Base-by-base conservation (phyloP, 139 green algal species). In the Yamagishiella unicocca region DNA sequence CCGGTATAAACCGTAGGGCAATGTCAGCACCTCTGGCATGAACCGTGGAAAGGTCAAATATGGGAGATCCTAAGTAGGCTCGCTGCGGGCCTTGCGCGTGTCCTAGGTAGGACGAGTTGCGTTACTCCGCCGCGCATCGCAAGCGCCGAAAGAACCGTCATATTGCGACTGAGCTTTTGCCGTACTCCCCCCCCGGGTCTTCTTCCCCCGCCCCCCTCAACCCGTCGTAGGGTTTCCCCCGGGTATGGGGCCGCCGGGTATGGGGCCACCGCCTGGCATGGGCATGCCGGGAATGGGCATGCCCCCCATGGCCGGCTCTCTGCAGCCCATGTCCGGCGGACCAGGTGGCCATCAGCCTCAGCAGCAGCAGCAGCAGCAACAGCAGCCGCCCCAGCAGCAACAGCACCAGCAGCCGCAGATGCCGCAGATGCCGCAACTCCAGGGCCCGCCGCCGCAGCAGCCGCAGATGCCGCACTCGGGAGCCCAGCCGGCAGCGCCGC, bases 301-400 rank as follows among this genome's bases (percentile, higher is more conserved):
- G 8, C 55, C 38, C 1, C 17, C 33, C 46, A 72, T 81, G 74
- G 46, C 54, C 17, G 76, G 33, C 55, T 68, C 2, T 19, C 46
- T 73, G 58, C 55, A 80, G 79, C 38, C 72, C 38, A 22, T 71
- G 17, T 42, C 42, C 10, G 50, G 68, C 25, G 27, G 10, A 0
- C 68, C 46, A 42, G 19, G n/a, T n/a, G n/a, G n/a, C n/a, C 66
- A 79, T 29, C 31, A 50, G n/a, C 27, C 29, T 4, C 5, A 21
- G 5, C 82, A 71, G 50, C 35, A 53, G 0, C 68, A 66, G 82
- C 68, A 68, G 40, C 85, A 66, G 40, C 71, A 67, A 71, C 78
- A 40, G 38, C 79, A 61, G 29, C 55, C 35, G 1, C 50, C 37
- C 0, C 22, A 27, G 35, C 33, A 14, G 87, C 58, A 24, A 9